Base-by-base conservation (phyloP, 345 rosid species). In the Arabis alpina region DNA sequence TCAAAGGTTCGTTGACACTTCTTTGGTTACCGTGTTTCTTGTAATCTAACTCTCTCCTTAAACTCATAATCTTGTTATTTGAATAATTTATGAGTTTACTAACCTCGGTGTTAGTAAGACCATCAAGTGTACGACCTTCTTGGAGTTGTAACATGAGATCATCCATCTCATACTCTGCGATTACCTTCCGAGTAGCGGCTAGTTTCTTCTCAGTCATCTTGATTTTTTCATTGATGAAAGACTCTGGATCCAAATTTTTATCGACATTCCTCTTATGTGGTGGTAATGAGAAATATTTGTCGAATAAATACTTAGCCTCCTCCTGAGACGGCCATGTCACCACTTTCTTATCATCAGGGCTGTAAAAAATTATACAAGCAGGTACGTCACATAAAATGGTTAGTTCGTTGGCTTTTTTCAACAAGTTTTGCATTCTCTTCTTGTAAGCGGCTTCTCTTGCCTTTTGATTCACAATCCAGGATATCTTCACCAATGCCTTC, bases 191-290 rank as follows among this genome's bases (percentile, higher is more conserved):
- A 24, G 48, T 2, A 4, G 23, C 37, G 14, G 39, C 58, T 9
- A 51, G 5, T 5, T 51, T 51, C 25, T 37, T 68, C 55, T 56
- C 39, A 0, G 36, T n/a, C 47, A 19, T 56, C 7, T 68, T 10
- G 47, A 11, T 68, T 1, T 56, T 56, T 36, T 44, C 14, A 37
- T 45, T 39, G 64, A 55, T n/a, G 73, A 8, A 56, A 19, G 73
- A 56, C 27, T 68, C 73, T 27, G 28, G 62, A 23, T 68, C 64
- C 3, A 19, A 8, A 4, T 64, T 55, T 37, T 45, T 68, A n/a
- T n/a, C n/a, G 37, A 5, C 3, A 24, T 34, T 56, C 64, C 72
- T 68, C 43, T 32, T 15, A 23, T 4, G 10, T 16, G 23, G 8
- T 2, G 63, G 5, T 13, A 55, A 23, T 12, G 54, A 34, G 45